These are phyloP conservation scores for Didymella exigua DNA, from an alignment of 2,329 filamentous ascomycete species.

Conservation along the genomic window DNA sequence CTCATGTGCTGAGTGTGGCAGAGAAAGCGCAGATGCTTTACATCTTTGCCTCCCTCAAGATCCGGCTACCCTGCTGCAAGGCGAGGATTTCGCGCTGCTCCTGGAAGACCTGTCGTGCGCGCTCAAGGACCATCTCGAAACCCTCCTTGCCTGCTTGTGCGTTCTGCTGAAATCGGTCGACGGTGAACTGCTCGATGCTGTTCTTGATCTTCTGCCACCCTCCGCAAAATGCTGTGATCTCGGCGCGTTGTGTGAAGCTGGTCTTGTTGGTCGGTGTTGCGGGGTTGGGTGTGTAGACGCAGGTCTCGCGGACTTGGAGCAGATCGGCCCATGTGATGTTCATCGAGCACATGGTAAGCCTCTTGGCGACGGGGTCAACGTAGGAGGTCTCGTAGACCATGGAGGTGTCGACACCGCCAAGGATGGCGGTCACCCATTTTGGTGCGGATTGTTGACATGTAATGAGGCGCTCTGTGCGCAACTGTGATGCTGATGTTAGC, in stretches of 20 bases:
- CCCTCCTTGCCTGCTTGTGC: slow-evolving; percentile 88
- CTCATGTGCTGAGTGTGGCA: neutral
- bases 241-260: slow-evolving; percentile 84
- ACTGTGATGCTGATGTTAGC: slow-evolving; percentile 48
- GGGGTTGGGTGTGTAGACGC: slow-evolving; percentile 74
- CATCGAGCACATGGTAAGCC: slow-evolving; percentile 94
- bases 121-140: slow-evolving; percentile 92
- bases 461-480: slow-evolving; percentile 73
- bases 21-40: slow-evolving; percentile 17
- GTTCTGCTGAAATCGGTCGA: slow-evolving; percentile 90
- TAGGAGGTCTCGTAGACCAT: slow-evolving; percentile 96
- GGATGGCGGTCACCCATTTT: slow-evolving; percentile 78
- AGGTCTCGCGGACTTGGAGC: slow-evolving; percentile 89
- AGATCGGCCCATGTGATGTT: slow-evolving; percentile 94
- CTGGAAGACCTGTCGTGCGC: slow-evolving; percentile 88
- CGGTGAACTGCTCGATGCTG: slow-evolving; percentile 89
- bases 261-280: slow-evolving; percentile 64
- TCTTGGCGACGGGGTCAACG: slow-evolving; percentile 81
- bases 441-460: slow-evolving; percentile 70
- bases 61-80: slow-evolving; percentile 49
- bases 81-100: slow-evolving; percentile 75
- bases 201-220: slow-evolving; percentile 98
- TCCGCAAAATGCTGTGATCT: slow-evolving; percentile 91
- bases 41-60: slow-evolving; percentile 41
- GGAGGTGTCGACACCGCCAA: slow-evolving; percentile 80